Base-by-base conservation (phyloP, 2,329 filamentous ascomycete species). In the Aspergillus sp. region DNA sequence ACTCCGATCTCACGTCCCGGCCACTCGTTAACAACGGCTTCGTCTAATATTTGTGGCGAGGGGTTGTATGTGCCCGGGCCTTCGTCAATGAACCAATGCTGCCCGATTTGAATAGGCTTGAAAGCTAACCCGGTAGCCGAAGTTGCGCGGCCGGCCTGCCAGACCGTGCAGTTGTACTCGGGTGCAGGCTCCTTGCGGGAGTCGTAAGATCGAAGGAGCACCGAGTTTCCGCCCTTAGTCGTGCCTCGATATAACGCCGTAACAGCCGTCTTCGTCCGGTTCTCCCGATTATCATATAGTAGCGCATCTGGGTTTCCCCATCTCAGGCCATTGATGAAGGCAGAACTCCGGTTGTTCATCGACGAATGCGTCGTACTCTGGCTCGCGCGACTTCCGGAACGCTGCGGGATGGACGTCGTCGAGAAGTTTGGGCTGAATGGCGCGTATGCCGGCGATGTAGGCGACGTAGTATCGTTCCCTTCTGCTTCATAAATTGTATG, bases 61-160 rank as follows among this genome's bases (percentile, higher is more conserved):
- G 93, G 95, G 70, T 99, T 99, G 76, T 95, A 99, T 61, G 89
- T 92, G 4, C 95, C 95, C 1, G 85, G 83, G 1, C 95, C 95
- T 71, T 98, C 93, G 66, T 99, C 95, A 59, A 96, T 89, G 70
- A 99, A 99, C 9, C 92, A 82, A 0, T 92, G 93, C 73, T 98
- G 93, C 3, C 95, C 95, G 40, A 99, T 90, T 64, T 90, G 89
- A 50, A 99, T 92, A 0, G 93, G 92, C 73, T 99, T 99, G 78
- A 99, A 99, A 1, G 95, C 95, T 44, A 97, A 81, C 0, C 90
- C 91, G 1, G 93, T 95, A 1, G 95, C 91, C 53, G 85, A 91
- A 1, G 95, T 99, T n/a, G 95, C 95, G 59, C 95, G 87, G 11
- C 95, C 95, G 4, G 95, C 95, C 77, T 99, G 89, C 95, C 95